Conservation (phyloP, 331 rosid species). For the Prunus yedoensis region DNA sequence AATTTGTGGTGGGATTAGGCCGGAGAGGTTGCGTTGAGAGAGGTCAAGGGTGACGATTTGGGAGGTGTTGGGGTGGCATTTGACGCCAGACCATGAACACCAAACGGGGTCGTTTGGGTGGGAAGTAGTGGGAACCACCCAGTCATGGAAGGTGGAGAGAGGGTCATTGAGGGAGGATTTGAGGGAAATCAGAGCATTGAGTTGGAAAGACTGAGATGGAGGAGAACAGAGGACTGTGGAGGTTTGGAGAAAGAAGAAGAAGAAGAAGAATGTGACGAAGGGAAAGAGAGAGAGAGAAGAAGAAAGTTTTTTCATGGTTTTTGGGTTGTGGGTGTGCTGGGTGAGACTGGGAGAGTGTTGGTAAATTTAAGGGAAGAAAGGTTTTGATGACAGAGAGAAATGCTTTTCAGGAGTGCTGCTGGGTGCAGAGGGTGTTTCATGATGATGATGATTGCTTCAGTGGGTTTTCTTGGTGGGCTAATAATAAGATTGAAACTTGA, state of each 20-base stretch:
- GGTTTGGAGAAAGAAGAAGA: constrained; percentile 39
- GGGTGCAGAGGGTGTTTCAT: constrained; percentile 80
- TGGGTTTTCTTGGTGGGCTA: constrained; percentile 77
- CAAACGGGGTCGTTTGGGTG: constrained; percentile 48
- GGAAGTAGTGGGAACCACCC: constrained; percentile 51
- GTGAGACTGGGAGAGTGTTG: constrained; percentile 28
- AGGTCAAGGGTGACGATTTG: constrained; percentile 64
- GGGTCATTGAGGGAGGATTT: constrained; percentile 73
- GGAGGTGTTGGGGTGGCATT: constrained; percentile 58
- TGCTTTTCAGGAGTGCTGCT: constrained; percentile 90
- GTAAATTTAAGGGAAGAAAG: constrained; percentile 66
- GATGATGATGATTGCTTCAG: constrained; percentile 45
- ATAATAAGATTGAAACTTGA: constrained; percentile 10
- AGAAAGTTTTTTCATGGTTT: constrained; percentile 18
- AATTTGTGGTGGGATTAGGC: constrained; percentile 63
- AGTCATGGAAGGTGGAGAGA: constrained; percentile 59
- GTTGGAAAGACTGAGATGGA: constrained; percentile 46
- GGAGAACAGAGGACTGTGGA: constrained; percentile 32
- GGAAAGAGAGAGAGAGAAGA: constrained; percentile 34
- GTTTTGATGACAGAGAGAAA: constrained; percentile 60
- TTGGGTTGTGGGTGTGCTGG: constrained; percentile 22
- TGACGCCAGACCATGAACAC: constrained; percentile 92
- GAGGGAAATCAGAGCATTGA: constrained; percentile 59
- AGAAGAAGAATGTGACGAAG: constrained; percentile 7
- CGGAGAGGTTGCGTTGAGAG: constrained; percentile 81